Percentiles rank a stretch among this genome's conserved stretches.
These are phyloP conservation scores for Gonium pectorale DNA, from an alignment of 139 green algal species.

Conservation along the genomic window DNA sequence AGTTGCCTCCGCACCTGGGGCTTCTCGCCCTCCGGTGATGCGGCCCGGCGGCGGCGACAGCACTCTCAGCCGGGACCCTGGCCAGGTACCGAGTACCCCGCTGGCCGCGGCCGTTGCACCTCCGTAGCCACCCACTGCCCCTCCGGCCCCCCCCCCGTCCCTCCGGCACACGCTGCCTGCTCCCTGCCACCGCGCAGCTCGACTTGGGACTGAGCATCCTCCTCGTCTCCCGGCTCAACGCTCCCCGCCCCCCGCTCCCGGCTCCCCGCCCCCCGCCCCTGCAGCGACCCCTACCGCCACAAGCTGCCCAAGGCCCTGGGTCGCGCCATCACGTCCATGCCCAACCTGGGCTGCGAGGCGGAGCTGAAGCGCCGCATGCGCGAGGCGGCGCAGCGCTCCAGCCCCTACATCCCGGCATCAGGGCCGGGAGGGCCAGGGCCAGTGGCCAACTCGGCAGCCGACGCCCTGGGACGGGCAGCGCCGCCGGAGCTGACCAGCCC, in stretches of 20 bases:
- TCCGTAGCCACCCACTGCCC: not conserved
- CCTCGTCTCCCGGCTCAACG: not conserved
- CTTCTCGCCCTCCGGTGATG: too few species aligned
- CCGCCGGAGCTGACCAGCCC: too few species aligned
- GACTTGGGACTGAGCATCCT: too few species aligned
- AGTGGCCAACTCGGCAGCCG: too few species aligned
- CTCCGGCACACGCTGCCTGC: not conserved
- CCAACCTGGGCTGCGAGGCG: not conserved
- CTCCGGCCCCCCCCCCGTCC: not conserved
- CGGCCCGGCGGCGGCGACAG: too few species aligned
- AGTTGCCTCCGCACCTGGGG: too few species aligned
- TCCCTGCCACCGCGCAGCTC: not conserved
- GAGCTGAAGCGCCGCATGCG: not conserved
- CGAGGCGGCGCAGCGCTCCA: not conserved
- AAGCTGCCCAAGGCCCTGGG: not conserved
- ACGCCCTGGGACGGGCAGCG: too few species aligned
- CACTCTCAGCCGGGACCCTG: too few species aligned
- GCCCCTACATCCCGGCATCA: too few species aligned
- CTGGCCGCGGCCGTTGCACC: too few species aligned
- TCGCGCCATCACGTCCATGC: not conserved
- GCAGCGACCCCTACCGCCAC: constrained; percentile 12
- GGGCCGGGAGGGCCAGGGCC: too few species aligned
- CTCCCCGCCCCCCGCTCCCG: not conserved
- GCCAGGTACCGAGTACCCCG: too few species aligned
- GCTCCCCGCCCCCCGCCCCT: not conserved